Evolutionary conservation across 2,329 filamentous ascomycete species (phyloP), one percentile per base, ranked within the genome.

Genomic region (Golovinomyces cichoracearum): DNA sequence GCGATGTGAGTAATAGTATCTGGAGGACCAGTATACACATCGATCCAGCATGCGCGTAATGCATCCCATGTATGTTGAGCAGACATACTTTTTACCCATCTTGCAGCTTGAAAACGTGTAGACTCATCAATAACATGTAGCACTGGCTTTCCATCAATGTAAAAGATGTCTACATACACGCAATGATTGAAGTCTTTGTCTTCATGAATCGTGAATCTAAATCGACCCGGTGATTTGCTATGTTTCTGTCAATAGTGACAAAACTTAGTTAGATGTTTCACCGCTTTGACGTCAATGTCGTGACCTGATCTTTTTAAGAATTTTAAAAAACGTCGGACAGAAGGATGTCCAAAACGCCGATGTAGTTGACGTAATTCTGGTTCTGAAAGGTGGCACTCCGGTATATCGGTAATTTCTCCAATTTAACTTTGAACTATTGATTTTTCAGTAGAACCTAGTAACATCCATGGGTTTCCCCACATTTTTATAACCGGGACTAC

Each of bases 141-240:
- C 13, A 29, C 5, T 5, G 37, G 40, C 7, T 45, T 44, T 1
- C 38, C 17, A n/a, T 38, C 31, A 10, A 51, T 45, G 40, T 48
- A 50, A 17, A 49, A 21, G n/a, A 51, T 40, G 23, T 51, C 37
- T 9, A 51, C 33, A 19, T 47, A 37, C 3, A 50, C 17, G 5
- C 26, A 35, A 45, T 23, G 29, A n/a, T 51, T 49, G 26, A 51
- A 51, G 5, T 49, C 38, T 4, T 17, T 19, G n/a, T 49, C 25
- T 3, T 49, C 40, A 13, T 13, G 13, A 6, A 49, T 15, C 17
- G 2, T 49, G 10, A 49, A 49, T 25, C 37, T 44, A 25, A 49
- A 49, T 45, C 25, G 15, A 19, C 45, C 29, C 5, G 45, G 45
- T 13, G 45, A n/a, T 25, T 47, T 47, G 3, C 29, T 10, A 25